phyloP scores from a whole-genome alignment of 169 alveolate species.

The Plasmodium reichenowi region DNA sequence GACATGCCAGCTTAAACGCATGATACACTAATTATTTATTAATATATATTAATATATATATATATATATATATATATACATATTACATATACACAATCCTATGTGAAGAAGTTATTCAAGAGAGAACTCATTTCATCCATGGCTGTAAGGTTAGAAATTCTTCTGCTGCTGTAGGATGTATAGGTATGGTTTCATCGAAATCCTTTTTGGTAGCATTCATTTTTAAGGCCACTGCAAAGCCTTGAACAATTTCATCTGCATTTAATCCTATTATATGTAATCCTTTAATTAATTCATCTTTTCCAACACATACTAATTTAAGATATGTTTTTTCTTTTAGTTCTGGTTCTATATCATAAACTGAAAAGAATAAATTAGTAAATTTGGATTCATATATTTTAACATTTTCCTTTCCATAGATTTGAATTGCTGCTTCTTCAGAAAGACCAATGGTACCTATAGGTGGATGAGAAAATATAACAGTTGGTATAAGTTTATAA shows the following conservation, averaged over 20 bases:
- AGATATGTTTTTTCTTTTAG: slow-evolving; percentile 84
- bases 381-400: slow-evolving; percentile 84
- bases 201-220: slow-evolving; percentile 92
- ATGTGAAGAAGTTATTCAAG: not conserved
- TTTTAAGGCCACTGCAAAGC: slow-evolving; percentile 92
- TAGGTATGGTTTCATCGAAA: slow-evolving; percentile 89
- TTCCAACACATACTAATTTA: slow-evolving; percentile 85
- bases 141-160: slow-evolving; percentile 88
- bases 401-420: slow-evolving; percentile 91
- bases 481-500: slow-evolving; percentile 91
- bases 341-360: slow-evolving; percentile 77
- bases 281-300: slow-evolving; percentile 90
- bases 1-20: not conserved
- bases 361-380: slow-evolving; percentile 83
- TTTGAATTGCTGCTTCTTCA: slow-evolving; percentile 90
- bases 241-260: slow-evolving; percentile 93
- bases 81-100: not conserved
- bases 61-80: not conserved
- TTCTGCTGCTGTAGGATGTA: slow-evolving; percentile 94
- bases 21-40: not conserved
- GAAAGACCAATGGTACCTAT: slow-evolving; percentile 93
- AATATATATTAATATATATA: not conserved
- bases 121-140: slow-evolving; percentile 71
- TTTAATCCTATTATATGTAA: slow-evolving; percentile 90
- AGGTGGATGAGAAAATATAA: slow-evolving; percentile 93